Conservation (phyloP, 441 rosid genomes). For the Adansonia gregorii region DNA sequence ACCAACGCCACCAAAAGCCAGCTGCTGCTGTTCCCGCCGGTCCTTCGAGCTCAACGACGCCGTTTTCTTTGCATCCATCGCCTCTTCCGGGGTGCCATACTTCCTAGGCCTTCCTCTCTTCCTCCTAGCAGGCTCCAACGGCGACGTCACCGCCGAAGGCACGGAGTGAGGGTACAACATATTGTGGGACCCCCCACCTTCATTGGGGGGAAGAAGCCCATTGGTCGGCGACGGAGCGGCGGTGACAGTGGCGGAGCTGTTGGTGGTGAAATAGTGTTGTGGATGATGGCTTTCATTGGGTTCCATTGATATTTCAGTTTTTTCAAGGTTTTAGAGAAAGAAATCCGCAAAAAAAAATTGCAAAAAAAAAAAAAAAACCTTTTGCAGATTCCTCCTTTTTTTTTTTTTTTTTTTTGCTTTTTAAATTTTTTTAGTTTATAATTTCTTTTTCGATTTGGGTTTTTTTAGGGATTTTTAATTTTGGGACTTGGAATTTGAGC, state of each 20-base stretch:
- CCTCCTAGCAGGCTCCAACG: constrained; percentile 61
- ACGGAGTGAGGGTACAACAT: constrained; percentile 66
- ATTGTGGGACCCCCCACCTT: constrained; percentile 33
- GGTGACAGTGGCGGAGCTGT: constrained; percentile 33
- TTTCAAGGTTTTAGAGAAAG: constrained; percentile 30
- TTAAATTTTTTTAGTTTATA: not conserved
- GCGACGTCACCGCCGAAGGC: constrained; percentile 62
- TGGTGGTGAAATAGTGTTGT: constrained; percentile 43
- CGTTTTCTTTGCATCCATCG: constrained; percentile 76
- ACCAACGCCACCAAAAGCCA: constrained; percentile 38
- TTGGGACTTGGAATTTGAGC: constrained; percentile 13
- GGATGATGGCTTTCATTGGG: constrained; percentile 39
- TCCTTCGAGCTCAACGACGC: constrained; percentile 56
- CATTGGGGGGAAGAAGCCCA: constrained; percentile 48
- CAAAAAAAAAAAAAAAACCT: not conserved
- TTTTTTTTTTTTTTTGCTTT: constrained; percentile 18
- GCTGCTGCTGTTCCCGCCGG: constrained; percentile 42
- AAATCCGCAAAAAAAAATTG: not conserved
- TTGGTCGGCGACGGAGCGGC: constrained; percentile 43
- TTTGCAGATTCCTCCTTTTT: constrained; percentile 9
- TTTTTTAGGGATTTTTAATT: constrained; percentile 19
- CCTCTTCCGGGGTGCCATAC: constrained; percentile 86
- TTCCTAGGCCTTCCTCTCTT: constrained; percentile 83
- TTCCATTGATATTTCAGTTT: constrained; percentile 27
- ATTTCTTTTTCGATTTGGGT: constrained; percentile 29